These are phyloP conservation scores for Rhexocercosporidium sp. DNA, from an alignment of 2,329 filamentous ascomycete genomes.

Conservation along the genomic window DNA sequence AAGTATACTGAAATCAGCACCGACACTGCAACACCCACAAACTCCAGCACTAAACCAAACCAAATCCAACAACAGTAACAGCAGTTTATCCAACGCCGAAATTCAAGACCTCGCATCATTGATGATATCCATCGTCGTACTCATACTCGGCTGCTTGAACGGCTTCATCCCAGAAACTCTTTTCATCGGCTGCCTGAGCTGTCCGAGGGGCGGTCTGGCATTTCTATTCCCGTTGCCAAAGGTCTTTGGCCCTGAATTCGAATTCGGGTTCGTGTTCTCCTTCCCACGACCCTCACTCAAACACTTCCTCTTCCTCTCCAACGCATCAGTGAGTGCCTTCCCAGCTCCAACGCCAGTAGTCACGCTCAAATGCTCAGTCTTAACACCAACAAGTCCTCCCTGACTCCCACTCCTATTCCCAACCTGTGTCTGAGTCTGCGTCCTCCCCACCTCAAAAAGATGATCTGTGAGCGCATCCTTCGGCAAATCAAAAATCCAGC, in stretches of 20 bases:
- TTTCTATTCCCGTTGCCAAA: background rate
- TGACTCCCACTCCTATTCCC: conserved; percentile 25
- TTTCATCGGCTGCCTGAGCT: conserved; percentile 51
- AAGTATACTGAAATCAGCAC: background rate
- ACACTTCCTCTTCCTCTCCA: conserved; percentile 21
- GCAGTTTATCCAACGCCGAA: background rate
- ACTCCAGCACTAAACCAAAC: background rate
- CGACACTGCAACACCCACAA: background rate
- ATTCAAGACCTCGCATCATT: conserved; percentile 57
- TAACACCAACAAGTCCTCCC: background rate
- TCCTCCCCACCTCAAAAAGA: conserved; percentile 60
- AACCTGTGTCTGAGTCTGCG: conserved; percentile 57
- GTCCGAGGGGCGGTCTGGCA: conserved; percentile 6
- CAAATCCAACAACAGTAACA: background rate
- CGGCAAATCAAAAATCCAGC: conserved; percentile 82
- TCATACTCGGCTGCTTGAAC: conserved; percentile 45
- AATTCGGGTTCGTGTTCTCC: conserved; percentile 1
- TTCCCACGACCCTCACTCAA: conserved; percentile 24
- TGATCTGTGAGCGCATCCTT: conserved; percentile 69
- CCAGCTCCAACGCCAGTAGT: conserved; percentile 8
- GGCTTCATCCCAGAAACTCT: conserved; percentile 64
- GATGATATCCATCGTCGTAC: conserved; percentile 70
- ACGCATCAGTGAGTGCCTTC: background rate
- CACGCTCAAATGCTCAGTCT: conserved; percentile 19
- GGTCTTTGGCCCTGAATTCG: background rate